These are phyloP conservation scores for Trichoderma orchidacearum DNA, from an alignment of 495 filamentous ascomycete species.

Conservation along the genomic window DNA sequence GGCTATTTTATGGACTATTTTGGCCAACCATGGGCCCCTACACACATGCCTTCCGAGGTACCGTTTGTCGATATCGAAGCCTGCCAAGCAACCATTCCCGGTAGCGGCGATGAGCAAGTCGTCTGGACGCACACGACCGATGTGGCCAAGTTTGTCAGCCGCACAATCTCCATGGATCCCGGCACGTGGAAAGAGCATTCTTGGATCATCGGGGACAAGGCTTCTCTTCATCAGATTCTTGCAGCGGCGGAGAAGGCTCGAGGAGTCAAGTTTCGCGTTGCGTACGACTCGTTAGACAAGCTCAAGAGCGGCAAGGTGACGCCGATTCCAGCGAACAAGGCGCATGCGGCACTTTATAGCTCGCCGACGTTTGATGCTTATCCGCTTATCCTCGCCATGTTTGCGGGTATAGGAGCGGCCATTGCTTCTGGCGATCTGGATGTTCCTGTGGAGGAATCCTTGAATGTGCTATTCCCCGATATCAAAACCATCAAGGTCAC, in stretches of 20 bases:
- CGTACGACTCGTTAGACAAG: constrained; percentile 33
- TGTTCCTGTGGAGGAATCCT: constrained; percentile 9
- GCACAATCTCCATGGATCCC: constrained; percentile 22
- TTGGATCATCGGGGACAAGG: constrained; percentile 29
- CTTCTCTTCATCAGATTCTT: constrained; percentile 34
- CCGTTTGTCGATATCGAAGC: constrained; percentile 31
- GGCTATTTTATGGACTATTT: too few species aligned
- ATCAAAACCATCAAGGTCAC: constrained; percentile 18
- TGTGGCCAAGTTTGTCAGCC: constrained; percentile 32
- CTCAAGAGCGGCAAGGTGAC: constrained; percentile 31
- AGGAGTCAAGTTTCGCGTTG: constrained; percentile 34
- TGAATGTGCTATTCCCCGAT: constrained; percentile 23
- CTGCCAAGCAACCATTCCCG: constrained; percentile 35
- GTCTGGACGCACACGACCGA: constrained; percentile 41
- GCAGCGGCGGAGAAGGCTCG: constrained; percentile 27
- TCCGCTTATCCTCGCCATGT: constrained; percentile 17
- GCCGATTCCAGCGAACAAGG: constrained; percentile 23
- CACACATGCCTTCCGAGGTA: too few species aligned
- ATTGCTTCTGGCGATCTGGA: constrained; percentile 12
- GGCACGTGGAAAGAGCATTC: constrained; percentile 32
- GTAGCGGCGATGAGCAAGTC: constrained; percentile 30
- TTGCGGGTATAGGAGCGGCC: constrained; percentile 16
- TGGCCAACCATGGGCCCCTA: too few species aligned
- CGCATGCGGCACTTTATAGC: not conserved
- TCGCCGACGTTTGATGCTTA: constrained; percentile 16